A percentile compares a stretch with the other conserved stretches of the same genome.
Conservation (phyloP, 371 early-diverging fungal species). For the Gilbertella persicaria region DNA sequence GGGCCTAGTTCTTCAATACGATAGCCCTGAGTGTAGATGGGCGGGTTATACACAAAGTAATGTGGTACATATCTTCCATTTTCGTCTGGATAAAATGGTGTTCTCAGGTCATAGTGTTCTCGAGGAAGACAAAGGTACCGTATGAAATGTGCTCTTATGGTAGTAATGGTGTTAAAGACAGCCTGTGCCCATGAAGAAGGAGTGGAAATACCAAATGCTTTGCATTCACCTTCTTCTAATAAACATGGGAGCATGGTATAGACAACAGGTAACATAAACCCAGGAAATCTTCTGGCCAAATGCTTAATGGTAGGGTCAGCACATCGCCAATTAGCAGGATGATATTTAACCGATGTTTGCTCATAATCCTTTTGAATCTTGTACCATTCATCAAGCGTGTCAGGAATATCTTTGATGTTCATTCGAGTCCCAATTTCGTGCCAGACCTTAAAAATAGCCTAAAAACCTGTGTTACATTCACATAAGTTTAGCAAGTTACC, state of each 20-base stretch:
- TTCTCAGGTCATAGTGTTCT: conserved; percentile 16
- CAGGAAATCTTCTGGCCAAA: conserved; percentile 15
- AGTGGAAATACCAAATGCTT: conserved; percentile 22
- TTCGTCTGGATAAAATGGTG: conserved; percentile 25
- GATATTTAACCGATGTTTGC: conserved; percentile 18
- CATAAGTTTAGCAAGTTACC: not conserved
- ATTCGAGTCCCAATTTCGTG: conserved; percentile 37
- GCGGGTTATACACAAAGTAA: conserved; percentile 24
- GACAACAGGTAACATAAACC: conserved; percentile 15
- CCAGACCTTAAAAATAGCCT: conserved; percentile 49
- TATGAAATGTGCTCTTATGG: conserved; percentile 19
- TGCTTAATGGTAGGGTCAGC: conserved; percentile 29
- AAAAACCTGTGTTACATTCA: not conserved
- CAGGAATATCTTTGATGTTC: conserved; percentile 57
- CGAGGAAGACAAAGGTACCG: conserved; percentile 27
- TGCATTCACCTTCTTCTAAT: conserved; percentile 19
- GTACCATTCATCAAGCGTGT: conserved; percentile 40
- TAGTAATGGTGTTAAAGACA: conserved; percentile 12
- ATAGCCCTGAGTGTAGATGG: conserved; percentile 25
- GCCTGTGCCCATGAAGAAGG: not conserved
- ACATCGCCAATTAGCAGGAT: conserved; percentile 27
- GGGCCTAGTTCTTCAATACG: conserved; percentile 30
- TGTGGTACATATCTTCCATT: conserved; percentile 26
- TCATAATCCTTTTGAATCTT: conserved; percentile 32
- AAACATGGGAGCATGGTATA: conserved; percentile 26